Percentiles rank a stretch among this genome's conserved stretches.
Evolutionary conservation across 2,329 filamentous ascomycete species (phyloP).

Genomic region (Aspergillus pseudonomiae): DNA sequence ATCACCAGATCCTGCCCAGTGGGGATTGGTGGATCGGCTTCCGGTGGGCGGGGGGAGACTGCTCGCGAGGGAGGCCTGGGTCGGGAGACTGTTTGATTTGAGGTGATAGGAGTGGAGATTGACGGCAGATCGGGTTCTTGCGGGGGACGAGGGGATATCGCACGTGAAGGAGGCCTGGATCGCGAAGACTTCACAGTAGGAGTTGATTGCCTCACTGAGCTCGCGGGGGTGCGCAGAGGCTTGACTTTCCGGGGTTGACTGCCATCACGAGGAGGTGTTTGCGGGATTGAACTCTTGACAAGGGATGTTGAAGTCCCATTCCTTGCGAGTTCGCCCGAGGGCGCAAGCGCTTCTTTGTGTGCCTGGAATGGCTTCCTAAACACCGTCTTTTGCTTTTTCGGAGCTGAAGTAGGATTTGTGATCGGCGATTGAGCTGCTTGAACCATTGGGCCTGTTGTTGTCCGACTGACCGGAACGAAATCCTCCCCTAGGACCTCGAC

Average conservation of each 20-base stretch:
- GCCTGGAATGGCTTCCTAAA: constrained; percentile 68
- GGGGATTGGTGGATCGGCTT: constrained; percentile 18
- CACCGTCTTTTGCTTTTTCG: constrained; percentile 61
- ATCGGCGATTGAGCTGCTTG: constrained; percentile 52
- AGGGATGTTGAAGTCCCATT: constrained; percentile 37
- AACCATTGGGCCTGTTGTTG: constrained; percentile 56
- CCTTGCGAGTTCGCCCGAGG: constrained; percentile 37
- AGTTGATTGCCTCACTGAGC: constrained; percentile 42
- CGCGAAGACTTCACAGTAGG: constrained; percentile 38
- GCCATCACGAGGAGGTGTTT: constrained; percentile 39
- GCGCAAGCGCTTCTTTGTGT: constrained; percentile 55
- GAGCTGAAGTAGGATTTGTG: constrained; percentile 50
- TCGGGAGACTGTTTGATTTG: neutral
- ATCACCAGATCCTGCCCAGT: constrained; percentile 10
- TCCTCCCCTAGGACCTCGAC: constrained; percentile 84
- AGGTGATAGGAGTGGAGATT: neutral
- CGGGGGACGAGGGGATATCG: constrained; percentile 29
- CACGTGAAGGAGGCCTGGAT: constrained; percentile 33
- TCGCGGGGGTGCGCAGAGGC: constrained; percentile 41
- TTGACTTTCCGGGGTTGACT: constrained; percentile 35
- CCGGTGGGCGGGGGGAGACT: constrained; percentile 23
- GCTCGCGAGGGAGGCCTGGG: constrained; percentile 25
- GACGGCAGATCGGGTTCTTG: constrained; percentile 19
- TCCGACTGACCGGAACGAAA: constrained; percentile 69
- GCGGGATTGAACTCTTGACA: constrained; percentile 39